Percentiles rank a stretch among this genome's conserved stretches.
Conservation (phyloP, 345 rosid species). For the Firmiana major region DNA sequence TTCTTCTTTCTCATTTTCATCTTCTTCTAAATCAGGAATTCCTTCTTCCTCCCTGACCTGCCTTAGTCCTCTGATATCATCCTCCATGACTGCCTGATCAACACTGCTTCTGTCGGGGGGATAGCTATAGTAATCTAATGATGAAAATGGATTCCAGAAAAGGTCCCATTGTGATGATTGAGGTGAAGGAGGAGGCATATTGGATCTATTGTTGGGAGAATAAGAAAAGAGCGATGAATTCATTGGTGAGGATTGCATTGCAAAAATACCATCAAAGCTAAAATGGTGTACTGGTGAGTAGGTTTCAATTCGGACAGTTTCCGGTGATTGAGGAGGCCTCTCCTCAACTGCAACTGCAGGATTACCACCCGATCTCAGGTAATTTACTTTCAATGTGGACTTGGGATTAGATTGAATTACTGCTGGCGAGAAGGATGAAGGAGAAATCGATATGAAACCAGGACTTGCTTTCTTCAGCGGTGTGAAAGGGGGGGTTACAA, state of each 20-base stretch:
- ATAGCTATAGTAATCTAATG: slow-evolving; percentile 77
- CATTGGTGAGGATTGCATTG: slow-evolving; percentile 50
- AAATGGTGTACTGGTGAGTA: slow-evolving; percentile 54
- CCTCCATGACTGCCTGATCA: slow-evolving; percentile 62
- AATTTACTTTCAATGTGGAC: slow-evolving; percentile 53
- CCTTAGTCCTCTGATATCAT: slow-evolving; percentile 74
- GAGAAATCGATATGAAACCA: slow-evolving; percentile 66
- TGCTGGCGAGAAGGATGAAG: slow-evolving; percentile 43
- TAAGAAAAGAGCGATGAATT: slow-evolving; percentile 41
- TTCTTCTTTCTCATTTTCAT: slow-evolving; percentile 60
- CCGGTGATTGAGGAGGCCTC: slow-evolving; percentile 75
- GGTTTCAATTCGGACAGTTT: slow-evolving; percentile 52
- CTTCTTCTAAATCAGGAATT: slow-evolving; percentile 87
- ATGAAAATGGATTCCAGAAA: slow-evolving; percentile 97
- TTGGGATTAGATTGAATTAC: slow-evolving; percentile 41
- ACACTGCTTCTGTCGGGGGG: slow-evolving; percentile 47
- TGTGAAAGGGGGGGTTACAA: slow-evolving; percentile 48
- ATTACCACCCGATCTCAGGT: slow-evolving; percentile 62
- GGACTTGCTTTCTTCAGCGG: slow-evolving; percentile 59
- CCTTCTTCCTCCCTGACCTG: slow-evolving; percentile 97
- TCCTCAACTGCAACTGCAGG: slow-evolving; percentile 72
- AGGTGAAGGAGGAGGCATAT: slow-evolving; percentile 80
- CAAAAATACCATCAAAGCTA: slow-evolving; percentile 60
- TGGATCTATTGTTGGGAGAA: slow-evolving; percentile 46
- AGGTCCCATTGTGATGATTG: slow-evolving; percentile 91